Evolutionary conservation across 257 asterid species (phyloP), one percentile per base, ranked within the genome.

Genomic region (Handroanthus guayacan): DNA sequence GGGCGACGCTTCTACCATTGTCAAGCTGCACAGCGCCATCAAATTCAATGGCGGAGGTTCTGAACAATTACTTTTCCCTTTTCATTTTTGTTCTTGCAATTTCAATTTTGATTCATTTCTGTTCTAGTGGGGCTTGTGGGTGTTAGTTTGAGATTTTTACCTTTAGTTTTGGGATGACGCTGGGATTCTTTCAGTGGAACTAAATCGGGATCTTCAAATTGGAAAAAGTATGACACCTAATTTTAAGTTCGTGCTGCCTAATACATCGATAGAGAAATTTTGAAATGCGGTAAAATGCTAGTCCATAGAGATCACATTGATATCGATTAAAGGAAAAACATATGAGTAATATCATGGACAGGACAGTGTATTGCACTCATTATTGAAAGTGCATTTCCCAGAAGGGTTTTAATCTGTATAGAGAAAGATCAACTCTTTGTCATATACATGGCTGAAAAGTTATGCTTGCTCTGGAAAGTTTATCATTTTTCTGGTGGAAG

Each of bases 31-130:
- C 75, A 79, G 89, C 78, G 97, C 97, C 75, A 85, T 94, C 90
- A 94, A 90, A 80, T 94, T 94, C 82, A 94, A 94, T 44, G 99
- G 97, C 85, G 99, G 99, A 87, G 97, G 99, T 91, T 87, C 88
- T 89, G 14, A 69, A 69, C 62, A 43, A 14, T 51, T 51, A 8
- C 20, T 52, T 16, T 39, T 20, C 56, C 47, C 20, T 1, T 5
- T 36, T 12, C 2, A 8, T 8, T 8, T 7, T 41, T 1, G 5
- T 36, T 12, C 7, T 31, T 67, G 17, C 16, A 39, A 18, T 67
- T 34, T 25, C 3, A 13, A 67, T 67, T 45, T 47, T 65, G 12
- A 55, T 45, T 45, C 12, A 17, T 44, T 67, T 67, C 25, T 48
- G 45, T 57, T 39, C 13, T 14, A 58, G 67, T 41, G 25, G 68